Conservation (phyloP, 176 grass and related monocot species). For the Rhynchospora breviuscula region DNA sequence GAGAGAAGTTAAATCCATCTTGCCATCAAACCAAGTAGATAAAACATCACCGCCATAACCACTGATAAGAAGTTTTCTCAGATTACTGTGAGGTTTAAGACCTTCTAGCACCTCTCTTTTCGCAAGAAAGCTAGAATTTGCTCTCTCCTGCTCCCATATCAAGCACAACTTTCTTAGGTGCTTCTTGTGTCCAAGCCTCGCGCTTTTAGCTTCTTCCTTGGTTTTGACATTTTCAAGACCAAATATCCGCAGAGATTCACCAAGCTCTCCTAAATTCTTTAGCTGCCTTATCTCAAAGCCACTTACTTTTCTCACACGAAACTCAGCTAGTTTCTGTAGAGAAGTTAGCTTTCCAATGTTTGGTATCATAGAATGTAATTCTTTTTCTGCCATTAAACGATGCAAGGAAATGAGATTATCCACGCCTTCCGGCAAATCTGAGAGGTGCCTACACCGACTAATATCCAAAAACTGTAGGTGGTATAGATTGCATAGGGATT, state of each 20-base stretch:
- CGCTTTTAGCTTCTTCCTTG: constrained; percentile 9
- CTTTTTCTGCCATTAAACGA: constrained; percentile 26
- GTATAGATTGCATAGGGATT: constrained; percentile 5
- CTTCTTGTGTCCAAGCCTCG: constrained; percentile 23
- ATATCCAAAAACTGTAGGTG: constrained; percentile 40
- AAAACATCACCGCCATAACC: constrained; percentile 19
- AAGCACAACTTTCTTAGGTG: constrained; percentile 10
- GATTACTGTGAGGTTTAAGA: constrained; percentile 19
- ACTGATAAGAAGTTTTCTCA: constrained; percentile 18
- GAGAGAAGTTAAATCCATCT: not conserved
- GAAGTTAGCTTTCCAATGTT: not conserved
- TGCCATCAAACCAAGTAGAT: not conserved
- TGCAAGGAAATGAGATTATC: constrained; percentile 39
- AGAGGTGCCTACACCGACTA: not conserved
- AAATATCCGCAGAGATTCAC: not conserved
- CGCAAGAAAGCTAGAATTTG: not conserved
- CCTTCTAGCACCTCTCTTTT: constrained; percentile 17
- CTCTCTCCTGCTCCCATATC: constrained; percentile 16
- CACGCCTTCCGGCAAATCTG: constrained; percentile 14
- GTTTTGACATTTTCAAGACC: constrained; percentile 23
- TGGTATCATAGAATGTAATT: not conserved
- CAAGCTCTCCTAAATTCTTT: constrained; percentile 23
- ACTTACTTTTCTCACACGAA: constrained; percentile 19
- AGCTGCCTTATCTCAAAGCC: constrained; percentile 29
- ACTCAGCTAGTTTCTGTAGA: constrained; percentile 24